Evolutionary conservation across 1,284 basidiomycete species (phyloP).

Genomic region (Caloboletus inedulis): DNA sequence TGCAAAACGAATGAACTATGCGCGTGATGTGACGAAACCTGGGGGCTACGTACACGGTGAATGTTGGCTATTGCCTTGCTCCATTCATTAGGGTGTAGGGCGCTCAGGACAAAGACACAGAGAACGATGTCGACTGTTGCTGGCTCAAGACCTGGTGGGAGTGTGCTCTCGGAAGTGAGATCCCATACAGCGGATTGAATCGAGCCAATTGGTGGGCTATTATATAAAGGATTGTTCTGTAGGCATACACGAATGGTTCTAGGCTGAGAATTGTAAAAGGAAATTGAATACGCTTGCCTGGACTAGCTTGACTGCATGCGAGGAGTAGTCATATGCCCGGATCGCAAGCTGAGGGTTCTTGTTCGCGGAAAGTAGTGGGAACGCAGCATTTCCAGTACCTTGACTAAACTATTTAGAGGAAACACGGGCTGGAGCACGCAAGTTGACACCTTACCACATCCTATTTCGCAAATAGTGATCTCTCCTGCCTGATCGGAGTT

Average conservation of each 20-base stretch:
- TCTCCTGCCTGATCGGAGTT: constrained; percentile 64
- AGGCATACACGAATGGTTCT: background rate
- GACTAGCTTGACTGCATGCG: constrained; percentile 88
- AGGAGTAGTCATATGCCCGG: constrained; percentile 89
- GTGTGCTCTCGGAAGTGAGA: constrained; percentile 57
- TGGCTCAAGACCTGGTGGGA: constrained; percentile 66
- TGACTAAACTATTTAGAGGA: constrained; percentile 15
- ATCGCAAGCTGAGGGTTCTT: constrained; percentile 74
- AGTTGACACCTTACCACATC: constrained; percentile 60
- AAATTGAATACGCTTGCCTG: constrained; percentile 46
- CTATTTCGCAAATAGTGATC: constrained; percentile 75
- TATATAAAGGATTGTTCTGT: constrained; percentile 71
- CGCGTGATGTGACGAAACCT: background rate
- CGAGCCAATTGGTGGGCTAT: constrained; percentile 60
- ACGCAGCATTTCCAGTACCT: constrained; percentile 94
- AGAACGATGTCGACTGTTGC: constrained; percentile 82
- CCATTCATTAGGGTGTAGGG: constrained; percentile 95
- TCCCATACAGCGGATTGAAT: constrained; percentile 92
- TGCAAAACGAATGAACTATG: constrained; percentile 30
- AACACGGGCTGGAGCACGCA: background rate
- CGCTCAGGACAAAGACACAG: constrained; percentile 95
- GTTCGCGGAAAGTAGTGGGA: constrained; percentile 83
- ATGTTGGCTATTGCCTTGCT: constrained; percentile 81
- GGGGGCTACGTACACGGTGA: constrained; percentile 52
- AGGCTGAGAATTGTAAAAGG: background rate